These are phyloP conservation scores for Podaxis pistillaris DNA, from an alignment of 768 basidiomycete genomes.

Conservation along the genomic window DNA sequence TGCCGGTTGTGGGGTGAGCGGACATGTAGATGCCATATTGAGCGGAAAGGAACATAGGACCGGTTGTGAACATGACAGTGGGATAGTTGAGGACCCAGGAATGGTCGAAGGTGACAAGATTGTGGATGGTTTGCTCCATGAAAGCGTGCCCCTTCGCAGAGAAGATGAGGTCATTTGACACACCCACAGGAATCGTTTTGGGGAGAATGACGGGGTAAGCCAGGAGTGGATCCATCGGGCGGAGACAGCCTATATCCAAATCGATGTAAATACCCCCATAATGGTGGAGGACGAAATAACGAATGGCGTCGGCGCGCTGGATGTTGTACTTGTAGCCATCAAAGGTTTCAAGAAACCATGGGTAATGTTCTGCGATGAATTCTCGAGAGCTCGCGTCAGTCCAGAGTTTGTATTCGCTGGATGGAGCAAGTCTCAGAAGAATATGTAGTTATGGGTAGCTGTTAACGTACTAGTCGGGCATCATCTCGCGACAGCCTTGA, in stretches of 20 bases:
- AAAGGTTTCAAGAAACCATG: slow-evolving; percentile 92
- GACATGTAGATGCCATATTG: slow-evolving; percentile 88
- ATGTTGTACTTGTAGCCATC: slow-evolving; percentile 90
- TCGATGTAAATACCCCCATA: slow-evolving; percentile 97
- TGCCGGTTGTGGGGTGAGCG: slow-evolving; percentile 62
- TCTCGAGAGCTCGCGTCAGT: slow-evolving; percentile 88
- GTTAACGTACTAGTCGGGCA: slow-evolving; percentile 88
- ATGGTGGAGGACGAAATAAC: slow-evolving; percentile 95
- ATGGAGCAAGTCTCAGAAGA: slow-evolving; percentile 16
- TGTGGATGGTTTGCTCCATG: slow-evolving; percentile 91
- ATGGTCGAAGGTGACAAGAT: slow-evolving; percentile 88
- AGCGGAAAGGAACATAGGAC: slow-evolving; percentile 97
- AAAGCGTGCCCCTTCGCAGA: slow-evolving; percentile 83
- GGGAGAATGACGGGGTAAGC: slow-evolving; percentile 87
- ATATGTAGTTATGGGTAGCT: slow-evolving; percentile 11
- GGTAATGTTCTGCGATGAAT: slow-evolving; percentile 86
- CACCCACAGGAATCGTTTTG: slow-evolving; percentile 94
- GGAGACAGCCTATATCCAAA: slow-evolving; percentile 91
- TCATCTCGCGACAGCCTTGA: slow-evolving; percentile 83
- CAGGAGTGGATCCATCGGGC: slow-evolving; percentile 83
- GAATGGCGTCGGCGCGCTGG: slow-evolving; percentile 95
- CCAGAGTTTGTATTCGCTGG: slow-evolving; percentile 96
- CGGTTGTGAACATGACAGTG: slow-evolving; percentile 99
- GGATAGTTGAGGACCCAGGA: slow-evolving; percentile 96
- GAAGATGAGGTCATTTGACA: slow-evolving; percentile 97